A percentile compares a stretch with the other conserved stretches of the same genome.
Evolutionary conservation across 23 red algal genomes (phyloP).

Genomic region (Agarophyton chilense): DNA sequence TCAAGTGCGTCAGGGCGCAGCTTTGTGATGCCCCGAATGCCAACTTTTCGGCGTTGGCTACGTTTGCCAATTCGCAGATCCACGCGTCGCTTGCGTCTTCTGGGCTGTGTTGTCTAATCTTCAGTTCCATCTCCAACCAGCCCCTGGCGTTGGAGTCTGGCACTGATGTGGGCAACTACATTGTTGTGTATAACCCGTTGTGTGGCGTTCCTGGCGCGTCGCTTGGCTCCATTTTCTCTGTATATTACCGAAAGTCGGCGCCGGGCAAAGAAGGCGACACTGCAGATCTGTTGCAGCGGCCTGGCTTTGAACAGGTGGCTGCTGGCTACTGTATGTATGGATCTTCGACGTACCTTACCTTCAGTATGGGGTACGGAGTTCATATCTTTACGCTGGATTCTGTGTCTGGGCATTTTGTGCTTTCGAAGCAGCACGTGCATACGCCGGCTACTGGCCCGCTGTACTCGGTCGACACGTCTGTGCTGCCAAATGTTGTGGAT

Average conservation of each 20-base stretch:
- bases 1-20: constrained; percentile 89
- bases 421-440: constrained; percentile 82
- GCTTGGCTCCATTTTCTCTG: constrained; percentile 92
- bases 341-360: constrained; percentile 72
- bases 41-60: constrained; percentile 66
- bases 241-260: constrained; percentile 97
- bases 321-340: constrained; percentile 96
- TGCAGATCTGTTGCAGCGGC: constrained; percentile 89
- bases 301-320: constrained; percentile 93
- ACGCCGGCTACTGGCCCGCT: constrained; percentile 76
- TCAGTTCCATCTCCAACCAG: constrained; percentile 69
- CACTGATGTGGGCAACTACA: constrained; percentile 91
- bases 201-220: constrained; percentile 83
- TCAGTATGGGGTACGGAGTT: constrained; percentile 90
- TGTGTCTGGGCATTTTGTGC: constrained; percentile 93
- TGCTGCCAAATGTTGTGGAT: constrained; percentile 83
- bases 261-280: constrained; percentile 92
- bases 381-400: constrained; percentile 91
- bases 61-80: constrained; percentile 89
- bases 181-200: constrained; percentile 97
- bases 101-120: constrained; percentile 97
- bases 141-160: constrained; percentile 86
- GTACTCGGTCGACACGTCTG: constrained; percentile 89
- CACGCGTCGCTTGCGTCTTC: constrained; percentile 94
- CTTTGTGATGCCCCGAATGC: constrained; percentile 86